phyloP scores from a whole-genome alignment of 202 grass and related monocot species.

The Carex arenaria region DNA sequence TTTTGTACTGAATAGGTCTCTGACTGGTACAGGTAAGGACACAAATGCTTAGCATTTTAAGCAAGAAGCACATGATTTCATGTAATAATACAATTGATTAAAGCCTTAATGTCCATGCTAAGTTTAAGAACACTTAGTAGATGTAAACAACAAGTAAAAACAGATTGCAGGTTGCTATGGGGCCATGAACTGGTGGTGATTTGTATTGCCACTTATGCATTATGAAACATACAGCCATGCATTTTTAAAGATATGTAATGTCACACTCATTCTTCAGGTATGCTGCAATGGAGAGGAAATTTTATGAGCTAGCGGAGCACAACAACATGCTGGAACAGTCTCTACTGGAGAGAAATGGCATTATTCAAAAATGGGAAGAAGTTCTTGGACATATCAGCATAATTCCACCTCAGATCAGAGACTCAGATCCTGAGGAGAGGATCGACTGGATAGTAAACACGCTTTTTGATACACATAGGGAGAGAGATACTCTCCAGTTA shows the following conservation, averaged over 20 bases:
- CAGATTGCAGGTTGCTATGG: neutral
- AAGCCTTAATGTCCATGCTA: neutral
- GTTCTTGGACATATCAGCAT: constrained; percentile 56
- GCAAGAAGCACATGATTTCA: neutral
- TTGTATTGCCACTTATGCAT: neutral
- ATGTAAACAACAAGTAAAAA: neutral
- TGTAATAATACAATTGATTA: neutral
- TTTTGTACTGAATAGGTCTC: neutral
- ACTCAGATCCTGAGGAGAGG: constrained; percentile 62
- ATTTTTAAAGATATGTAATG: neutral
- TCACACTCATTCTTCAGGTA: constrained; percentile 30
- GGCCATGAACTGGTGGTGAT: neutral
- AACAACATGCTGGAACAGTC: constrained; percentile 96
- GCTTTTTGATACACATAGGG: constrained; percentile 55
- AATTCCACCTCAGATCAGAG: constrained; percentile 56
- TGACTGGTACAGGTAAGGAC: neutral
- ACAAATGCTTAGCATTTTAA: neutral
- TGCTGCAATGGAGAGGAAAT: constrained; percentile 68
- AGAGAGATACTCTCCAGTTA: constrained; percentile 66
- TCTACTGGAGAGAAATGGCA: constrained; percentile 76
- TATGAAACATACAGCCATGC: neutral
- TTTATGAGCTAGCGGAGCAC: constrained; percentile 86
- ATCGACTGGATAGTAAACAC: constrained; percentile 63
- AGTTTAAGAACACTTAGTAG: constrained; percentile 3
- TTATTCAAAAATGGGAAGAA: constrained; percentile 89